phyloP scores from a whole-genome alignment of 116 monocot genomes.

The Posidonia oceanica region DNA sequence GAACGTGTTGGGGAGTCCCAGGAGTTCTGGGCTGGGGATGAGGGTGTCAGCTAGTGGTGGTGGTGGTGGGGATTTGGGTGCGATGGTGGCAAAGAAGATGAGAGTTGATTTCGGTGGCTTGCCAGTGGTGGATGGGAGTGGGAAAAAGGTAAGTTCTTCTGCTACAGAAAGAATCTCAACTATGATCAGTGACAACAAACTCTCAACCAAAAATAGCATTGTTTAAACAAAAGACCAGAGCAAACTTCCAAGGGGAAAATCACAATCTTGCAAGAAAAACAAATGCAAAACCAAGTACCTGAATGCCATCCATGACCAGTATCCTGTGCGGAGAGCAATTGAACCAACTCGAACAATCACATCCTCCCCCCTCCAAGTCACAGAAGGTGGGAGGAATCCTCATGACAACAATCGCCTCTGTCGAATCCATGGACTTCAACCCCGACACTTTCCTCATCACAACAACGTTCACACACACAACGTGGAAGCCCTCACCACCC shows the following conservation, averaged over 20 bases:
- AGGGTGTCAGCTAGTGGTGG: no score
- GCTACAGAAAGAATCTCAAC: no score
- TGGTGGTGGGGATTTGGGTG: no score
- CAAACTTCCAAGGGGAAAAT: background rate
- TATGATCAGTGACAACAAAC: no score
- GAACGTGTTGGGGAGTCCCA: no score
- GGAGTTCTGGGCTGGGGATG: no score
- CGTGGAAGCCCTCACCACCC: slow-evolving; percentile 6
- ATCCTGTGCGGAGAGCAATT: slow-evolving; percentile 32
- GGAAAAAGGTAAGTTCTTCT: no score
- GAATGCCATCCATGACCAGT: slow-evolving; percentile 88
- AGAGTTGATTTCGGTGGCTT: no score
- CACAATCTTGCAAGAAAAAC: background rate
- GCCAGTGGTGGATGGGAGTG: no score
- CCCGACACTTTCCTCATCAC: slow-evolving; percentile 94
- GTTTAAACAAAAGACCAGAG: no score
- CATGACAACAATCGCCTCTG: slow-evolving; percentile 63
- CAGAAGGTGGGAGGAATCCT: slow-evolving; percentile 53
- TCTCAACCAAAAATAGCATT: no score
- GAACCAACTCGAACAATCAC: slow-evolving; percentile 24
- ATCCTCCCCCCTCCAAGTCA: slow-evolving; percentile 23
- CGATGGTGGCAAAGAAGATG: no score
- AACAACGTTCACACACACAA: slow-evolving; percentile 50
- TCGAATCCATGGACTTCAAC: slow-evolving; percentile 62
- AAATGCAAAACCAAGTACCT: slow-evolving; percentile 27